A percentile compares a stretch with the other conserved stretches of the same genome.
These are phyloP conservation scores for Alectoria sarmentosa DNA, from an alignment of 495 filamentous ascomycete genomes.

Conservation along the genomic window DNA sequence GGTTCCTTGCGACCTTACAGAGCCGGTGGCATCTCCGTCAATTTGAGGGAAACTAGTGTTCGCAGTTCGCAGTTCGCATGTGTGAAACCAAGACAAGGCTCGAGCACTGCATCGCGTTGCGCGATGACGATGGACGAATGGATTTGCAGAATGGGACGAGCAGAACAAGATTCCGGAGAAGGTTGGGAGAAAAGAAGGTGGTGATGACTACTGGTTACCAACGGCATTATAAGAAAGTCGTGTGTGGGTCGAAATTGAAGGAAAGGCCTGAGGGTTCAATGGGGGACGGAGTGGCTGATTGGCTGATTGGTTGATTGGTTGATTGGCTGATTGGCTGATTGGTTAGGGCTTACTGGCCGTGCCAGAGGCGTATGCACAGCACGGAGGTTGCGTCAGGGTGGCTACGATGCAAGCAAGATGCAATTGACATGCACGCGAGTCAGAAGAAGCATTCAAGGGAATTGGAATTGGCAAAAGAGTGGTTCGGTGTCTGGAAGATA, in stretches of 20 bases:
- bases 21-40: neutral
- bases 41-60: neutral
- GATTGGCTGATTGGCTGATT: too few relatives aligned
- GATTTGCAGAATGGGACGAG: neutral
- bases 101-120: neutral
- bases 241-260: neutral
- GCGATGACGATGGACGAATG: neutral
- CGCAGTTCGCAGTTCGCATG: neutral
- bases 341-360: neutral
- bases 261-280: too few relatives aligned
- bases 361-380: neutral
- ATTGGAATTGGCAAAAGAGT: neutral
- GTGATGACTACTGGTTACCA: neutral
- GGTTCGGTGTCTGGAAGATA: neutral
- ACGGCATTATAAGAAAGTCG: neutral
- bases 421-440: neutral
- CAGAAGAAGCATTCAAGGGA: neutral
- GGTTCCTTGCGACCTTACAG: neutral
- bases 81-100: neutral
- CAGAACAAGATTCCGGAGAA: too few relatives aligned
- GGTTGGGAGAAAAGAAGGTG: too few relatives aligned
- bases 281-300: too few relatives aligned
- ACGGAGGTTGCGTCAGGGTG: neutral
- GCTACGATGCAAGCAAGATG: neutral
- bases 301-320: too few relatives aligned